phyloP scores from a whole-genome alignment of 257 asterid species.

The Agastache rugosa region DNA sequence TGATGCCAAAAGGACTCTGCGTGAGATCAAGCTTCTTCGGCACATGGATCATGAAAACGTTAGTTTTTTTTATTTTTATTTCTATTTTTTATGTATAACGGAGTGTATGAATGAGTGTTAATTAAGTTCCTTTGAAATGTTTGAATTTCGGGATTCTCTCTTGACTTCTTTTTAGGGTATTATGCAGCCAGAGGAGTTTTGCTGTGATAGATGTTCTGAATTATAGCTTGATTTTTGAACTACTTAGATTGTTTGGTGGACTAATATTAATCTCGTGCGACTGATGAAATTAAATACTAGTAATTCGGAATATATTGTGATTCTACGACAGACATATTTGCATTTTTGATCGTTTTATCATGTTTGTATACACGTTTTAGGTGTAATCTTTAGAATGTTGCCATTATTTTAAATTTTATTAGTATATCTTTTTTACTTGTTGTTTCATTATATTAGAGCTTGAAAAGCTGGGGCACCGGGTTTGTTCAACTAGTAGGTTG shows the following conservation, averaged over 20 bases:
- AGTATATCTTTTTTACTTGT: neutral
- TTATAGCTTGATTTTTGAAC: conserved; percentile 11
- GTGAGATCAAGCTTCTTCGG: conserved; percentile 98
- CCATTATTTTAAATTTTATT: conserved; percentile 2
- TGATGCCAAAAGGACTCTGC: conserved; percentile 97
- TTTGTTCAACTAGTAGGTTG: conserved; percentile 25
- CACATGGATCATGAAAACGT: conserved; percentile 99
- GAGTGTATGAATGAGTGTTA: neutral
- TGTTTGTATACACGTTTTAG: conserved; percentile 22
- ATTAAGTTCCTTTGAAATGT: neutral
- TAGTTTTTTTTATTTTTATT: conserved; percentile 40
- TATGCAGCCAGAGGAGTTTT: neutral
- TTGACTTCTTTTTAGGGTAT: conserved; percentile 9
- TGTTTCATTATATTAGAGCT: conserved; percentile 16
- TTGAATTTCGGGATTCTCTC: neutral
- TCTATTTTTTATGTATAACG: neutral
- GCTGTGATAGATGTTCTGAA: conserved; percentile 1
- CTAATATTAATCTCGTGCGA: neutral
- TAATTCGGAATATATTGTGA: neutral
- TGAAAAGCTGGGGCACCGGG: conserved; percentile 3
- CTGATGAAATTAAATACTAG: neutral
- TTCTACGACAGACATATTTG: neutral
- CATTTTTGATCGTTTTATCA: neutral
- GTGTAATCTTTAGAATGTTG: conserved; percentile 7
- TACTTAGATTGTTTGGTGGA: conserved; percentile 18